Evolutionary conservation across 2,329 filamentous ascomycete genomes (phyloP), one percentile per base, ranked within the genome.

Genomic region (Colletotrichum salicis): DNA sequence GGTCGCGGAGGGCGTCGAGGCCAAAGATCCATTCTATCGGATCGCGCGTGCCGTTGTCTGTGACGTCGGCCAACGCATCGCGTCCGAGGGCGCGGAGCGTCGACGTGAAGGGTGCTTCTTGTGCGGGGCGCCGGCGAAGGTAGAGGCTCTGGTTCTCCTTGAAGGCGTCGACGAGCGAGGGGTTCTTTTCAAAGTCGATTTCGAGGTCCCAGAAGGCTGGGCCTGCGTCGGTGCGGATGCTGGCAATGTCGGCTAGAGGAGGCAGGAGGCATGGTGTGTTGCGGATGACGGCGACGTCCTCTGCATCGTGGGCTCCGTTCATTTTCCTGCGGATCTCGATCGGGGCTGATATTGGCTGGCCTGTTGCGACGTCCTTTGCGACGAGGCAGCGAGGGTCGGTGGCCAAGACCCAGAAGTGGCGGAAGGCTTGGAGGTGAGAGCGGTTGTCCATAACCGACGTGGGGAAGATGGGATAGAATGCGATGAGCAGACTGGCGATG

Each of bases 351-450:
- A 97, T 89, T 0, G 95, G 93, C 55, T 94, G 91, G 52, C 92
- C 91, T 0, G 94, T 97, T 71, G 96, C 91, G 3, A 96, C 89
- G 76, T 99, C 96, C 73, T 96, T 93, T 22, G 94, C 90, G 1
- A 99, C 90, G 0, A 99, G 88, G 79, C 96, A 98, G 63, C 97
- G 90, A 11, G 94, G 90, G 77, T 99, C 96, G 0, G 94, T 92
- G 1, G 96, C 96, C 4, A 99, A 87, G 12, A 97, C 96, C 96
- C 96, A 99, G 78, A 99, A 93, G 82, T 99, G 96, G 5, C 97
- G 91, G 84, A 99, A 96, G 4, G 97, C 96, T 84, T 99, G 96
- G 6, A 99, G 87, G 77, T 99, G 96, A 12, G 94, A 95, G 75
- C 94, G 93, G 79, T 98, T 98, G 83, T 99, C 96, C 77, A 97